Percentiles rank a stretch among this genome's conserved stretches.
These are phyloP conservation scores for Ciborinia camelliae DNA, from an alignment of 2,329 filamentous ascomycete genomes.

Conservation along the genomic window DNA sequence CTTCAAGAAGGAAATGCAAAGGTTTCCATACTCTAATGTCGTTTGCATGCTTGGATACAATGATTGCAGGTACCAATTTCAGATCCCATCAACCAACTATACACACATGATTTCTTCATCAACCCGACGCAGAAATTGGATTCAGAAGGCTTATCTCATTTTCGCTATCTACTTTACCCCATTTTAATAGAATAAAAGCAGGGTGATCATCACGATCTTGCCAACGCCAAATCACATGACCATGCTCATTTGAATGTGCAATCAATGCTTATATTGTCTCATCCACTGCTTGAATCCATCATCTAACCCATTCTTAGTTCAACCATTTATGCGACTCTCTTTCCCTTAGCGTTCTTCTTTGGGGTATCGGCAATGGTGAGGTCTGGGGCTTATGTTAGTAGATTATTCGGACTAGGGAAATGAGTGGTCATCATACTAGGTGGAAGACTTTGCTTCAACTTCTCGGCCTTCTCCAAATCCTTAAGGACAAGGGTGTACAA, in stretches of 20 bases:
- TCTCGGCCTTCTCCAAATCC: constrained; percentile 99
- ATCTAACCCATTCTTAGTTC: not conserved
- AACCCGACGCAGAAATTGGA: not conserved
- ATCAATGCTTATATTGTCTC: constrained; percentile 16
- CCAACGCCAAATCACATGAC: constrained; percentile 3
- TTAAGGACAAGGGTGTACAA: constrained; percentile 98
- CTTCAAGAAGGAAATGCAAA: not conserved
- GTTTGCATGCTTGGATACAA: not conserved
- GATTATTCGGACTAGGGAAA: not conserved
- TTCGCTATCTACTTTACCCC: not conserved
- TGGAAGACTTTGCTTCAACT: constrained; percentile 98
- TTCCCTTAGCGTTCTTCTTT: constrained; percentile 54
- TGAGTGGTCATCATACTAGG: constrained; percentile 67
- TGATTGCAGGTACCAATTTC: not conserved
- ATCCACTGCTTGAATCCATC: constrained; percentile 18
- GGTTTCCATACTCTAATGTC: too few species aligned
- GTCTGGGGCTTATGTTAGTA: constrained; percentile 40
- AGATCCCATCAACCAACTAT: not conserved
- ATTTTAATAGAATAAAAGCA: constrained; percentile 2
- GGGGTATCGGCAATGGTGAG: constrained; percentile 58
- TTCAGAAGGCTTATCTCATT: constrained; percentile 11
- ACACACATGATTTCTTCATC: not conserved
- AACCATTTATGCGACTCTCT: constrained; percentile 36
- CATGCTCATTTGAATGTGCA: constrained; percentile 13
- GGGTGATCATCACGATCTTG: constrained; percentile 12